Evolutionary conservation across 1,284 basidiomycete species (phyloP), one percentile per base, ranked within the genome.

Genomic region (Tylopilus sp.): DNA sequence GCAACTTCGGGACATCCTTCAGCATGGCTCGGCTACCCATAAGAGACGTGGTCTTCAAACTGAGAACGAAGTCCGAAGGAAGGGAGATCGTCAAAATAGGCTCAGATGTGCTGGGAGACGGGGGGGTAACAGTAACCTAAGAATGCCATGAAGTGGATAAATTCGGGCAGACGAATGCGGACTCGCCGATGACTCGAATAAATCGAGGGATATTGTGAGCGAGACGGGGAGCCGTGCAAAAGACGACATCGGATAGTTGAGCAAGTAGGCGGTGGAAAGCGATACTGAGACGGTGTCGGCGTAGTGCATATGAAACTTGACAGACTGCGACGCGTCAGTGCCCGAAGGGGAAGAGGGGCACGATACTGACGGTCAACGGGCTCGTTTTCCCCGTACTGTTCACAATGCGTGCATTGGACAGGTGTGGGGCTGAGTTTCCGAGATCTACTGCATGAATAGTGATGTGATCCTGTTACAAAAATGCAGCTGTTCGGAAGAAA

Each of bases 1-100:
- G 88, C 12, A 91, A 70, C 64, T 91, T 91, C 24, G 88, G 88
- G 4, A 91, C 85, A 59, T 91, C 86, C 33, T 85, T 86, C 1
- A 91, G 75, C 66, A 90, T 88, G 33, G 88, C 88, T 35, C 88
- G 81, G 57, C 86, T 90, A 34, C 88, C 88, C 77, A 91, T 81
- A 2, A 89, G 74, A 21, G 88, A 91, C 7, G 80, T 86, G 26
- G 83, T 89, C 45, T 80, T 80, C 26, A 90, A 71, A 57, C 83
- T 79, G 11, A 90, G 76, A 4, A 76, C 78, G 59, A 90, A 86
- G 54, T 78, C 74, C 6, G 82, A 78, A 51, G 80, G 78, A 17
- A 89, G 74, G 30, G 75, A 76, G 38, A 89, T 65, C 0, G 82
- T 81, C 15, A 88, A 62, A 11, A 73, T 73, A 6, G 81, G 77